Conservation (phyloP, 106 monocot species). For the Dactylorhiza incarnata region DNA sequence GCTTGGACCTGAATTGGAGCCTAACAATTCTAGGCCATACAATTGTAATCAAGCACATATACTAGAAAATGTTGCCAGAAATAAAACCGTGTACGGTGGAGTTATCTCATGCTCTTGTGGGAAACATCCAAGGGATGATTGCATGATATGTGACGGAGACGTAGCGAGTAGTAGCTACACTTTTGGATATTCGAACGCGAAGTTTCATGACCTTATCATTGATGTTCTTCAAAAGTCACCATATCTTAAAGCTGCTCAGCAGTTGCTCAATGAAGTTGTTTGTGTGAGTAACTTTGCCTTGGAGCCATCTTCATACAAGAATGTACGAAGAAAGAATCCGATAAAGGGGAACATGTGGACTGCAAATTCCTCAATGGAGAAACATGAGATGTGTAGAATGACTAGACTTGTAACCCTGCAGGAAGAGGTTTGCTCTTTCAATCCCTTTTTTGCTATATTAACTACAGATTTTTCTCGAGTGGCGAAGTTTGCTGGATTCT, state of each 20-base stretch:
- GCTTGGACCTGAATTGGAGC: conserved; percentile 8
- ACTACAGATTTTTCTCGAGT: not conserved
- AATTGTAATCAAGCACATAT: not conserved
- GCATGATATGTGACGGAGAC: conserved; percentile 9
- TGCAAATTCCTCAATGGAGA: conserved; percentile 11
- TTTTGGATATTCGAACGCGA: not conserved
- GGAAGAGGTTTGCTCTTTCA: conserved; percentile 34
- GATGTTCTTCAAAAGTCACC: conserved; percentile 22
- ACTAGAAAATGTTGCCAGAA: not conserved
- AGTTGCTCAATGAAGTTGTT: conserved; percentile 53
- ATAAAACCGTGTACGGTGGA: not conserved
- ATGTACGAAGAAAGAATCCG: conserved; percentile 3
- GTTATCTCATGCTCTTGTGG: conserved; percentile 9
- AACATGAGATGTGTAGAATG: conserved; percentile 14
- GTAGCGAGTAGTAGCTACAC: not conserved
- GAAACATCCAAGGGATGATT: not conserved
- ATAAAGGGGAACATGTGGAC: not conserved
- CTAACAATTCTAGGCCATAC: conserved; percentile 6
- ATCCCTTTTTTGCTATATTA: not conserved
- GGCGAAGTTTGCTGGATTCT: too few relatives aligned
- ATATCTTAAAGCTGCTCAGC: conserved; percentile 42
- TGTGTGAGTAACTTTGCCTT: conserved; percentile 32
- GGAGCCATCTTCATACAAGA: conserved; percentile 8
- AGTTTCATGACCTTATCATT: not conserved
- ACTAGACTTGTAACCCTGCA: conserved; percentile 35